phyloP scores from a whole-genome alignment of 805 yeast genomes.

The Ogataea glucozyma region DNA sequence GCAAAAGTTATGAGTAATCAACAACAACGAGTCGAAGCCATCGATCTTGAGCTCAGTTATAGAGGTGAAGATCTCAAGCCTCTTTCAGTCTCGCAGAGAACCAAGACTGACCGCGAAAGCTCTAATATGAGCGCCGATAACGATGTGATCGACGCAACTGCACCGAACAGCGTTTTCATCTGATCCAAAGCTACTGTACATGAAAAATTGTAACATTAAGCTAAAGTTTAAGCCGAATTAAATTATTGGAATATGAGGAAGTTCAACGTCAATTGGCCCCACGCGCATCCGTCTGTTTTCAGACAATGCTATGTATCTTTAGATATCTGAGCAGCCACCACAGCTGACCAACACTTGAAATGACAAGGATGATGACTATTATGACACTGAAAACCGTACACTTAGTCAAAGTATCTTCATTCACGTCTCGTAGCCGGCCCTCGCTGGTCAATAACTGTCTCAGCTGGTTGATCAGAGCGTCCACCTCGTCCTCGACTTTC shows the following conservation, averaged over 20 bases:
- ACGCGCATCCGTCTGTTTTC: background rate
- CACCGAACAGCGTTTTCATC: conserved; percentile 36
- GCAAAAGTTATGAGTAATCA: conserved; percentile 54
- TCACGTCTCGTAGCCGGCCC: conserved; percentile 27
- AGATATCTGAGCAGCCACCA: conserved; percentile 30
- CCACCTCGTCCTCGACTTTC: conserved; percentile 25
- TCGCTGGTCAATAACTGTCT: conserved; percentile 21
- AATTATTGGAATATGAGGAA: background rate
- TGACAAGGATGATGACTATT: conserved; percentile 17
- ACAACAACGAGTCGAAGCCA: conserved; percentile 42
- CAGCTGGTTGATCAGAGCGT: conserved; percentile 18
- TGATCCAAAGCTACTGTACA: background rate
- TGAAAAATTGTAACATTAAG: too few species aligned
- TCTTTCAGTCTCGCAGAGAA: background rate
- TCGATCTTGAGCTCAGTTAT: conserved; percentile 48
- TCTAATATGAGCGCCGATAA: conserved; percentile 37
- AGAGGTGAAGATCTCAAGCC: conserved; percentile 36
- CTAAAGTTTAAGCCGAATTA: background rate
- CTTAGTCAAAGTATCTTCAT: conserved; percentile 28
- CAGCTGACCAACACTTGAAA: conserved; percentile 20
- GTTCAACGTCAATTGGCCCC: background rate
- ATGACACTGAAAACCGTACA: conserved; percentile 20
- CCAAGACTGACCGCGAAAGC: background rate
- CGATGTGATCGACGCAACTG: conserved; percentile 37
- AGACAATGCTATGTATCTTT: conserved; percentile 13